A percentile compares a stretch with the other conserved stretches of the same genome.
phyloP scores from a whole-genome alignment of 306 rosid species.

The Cucurbita pepo region DNA sequence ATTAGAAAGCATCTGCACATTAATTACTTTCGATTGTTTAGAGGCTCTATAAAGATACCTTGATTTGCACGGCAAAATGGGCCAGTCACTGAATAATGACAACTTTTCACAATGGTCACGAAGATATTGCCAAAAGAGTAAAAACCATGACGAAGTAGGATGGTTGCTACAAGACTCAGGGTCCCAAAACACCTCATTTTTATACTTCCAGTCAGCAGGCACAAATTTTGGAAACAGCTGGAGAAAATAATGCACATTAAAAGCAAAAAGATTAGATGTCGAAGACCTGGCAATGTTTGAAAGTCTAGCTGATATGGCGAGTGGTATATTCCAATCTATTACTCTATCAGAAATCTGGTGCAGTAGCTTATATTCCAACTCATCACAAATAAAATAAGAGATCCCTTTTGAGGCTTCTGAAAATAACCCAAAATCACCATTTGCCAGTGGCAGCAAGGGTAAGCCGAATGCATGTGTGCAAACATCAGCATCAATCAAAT shows the following conservation, averaged over 20 bases:
- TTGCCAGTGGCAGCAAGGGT: conserved; percentile 82
- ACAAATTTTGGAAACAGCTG: conserved; percentile 55
- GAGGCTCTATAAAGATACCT: conserved; percentile 62
- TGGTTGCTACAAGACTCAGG: conserved; percentile 46
- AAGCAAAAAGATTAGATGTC: conserved; percentile 46
- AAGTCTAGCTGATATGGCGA: conserved; percentile 44
- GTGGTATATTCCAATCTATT: conserved; percentile 55
- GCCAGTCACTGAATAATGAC: conserved; percentile 74
- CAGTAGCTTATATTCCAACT: conserved; percentile 55
- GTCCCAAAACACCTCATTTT: conserved; percentile 70
- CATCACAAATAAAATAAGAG: conserved; percentile 68
- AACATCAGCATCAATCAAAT: conserved; percentile 80
- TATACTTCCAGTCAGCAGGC: conserved; percentile 80
- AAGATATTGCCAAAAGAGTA: conserved; percentile 69
- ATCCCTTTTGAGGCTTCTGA: conserved; percentile 49
- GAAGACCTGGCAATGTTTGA: conserved; percentile 71
- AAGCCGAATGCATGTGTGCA: conserved; percentile 50
- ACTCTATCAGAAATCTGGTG: conserved; percentile 48
- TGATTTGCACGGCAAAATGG: conserved; percentile 75
- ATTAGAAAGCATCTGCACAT: conserved; percentile 44
- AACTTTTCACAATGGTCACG: conserved; percentile 36
- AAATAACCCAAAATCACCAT: conserved; percentile 65
- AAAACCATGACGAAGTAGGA: conserved; percentile 72
- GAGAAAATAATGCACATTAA: conserved; percentile 44
- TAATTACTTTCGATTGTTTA: conserved; percentile 48